Evolutionary conservation across 352 stramenopile genomes (phyloP).

Genomic region (Globisporangium perplexum): DNA sequence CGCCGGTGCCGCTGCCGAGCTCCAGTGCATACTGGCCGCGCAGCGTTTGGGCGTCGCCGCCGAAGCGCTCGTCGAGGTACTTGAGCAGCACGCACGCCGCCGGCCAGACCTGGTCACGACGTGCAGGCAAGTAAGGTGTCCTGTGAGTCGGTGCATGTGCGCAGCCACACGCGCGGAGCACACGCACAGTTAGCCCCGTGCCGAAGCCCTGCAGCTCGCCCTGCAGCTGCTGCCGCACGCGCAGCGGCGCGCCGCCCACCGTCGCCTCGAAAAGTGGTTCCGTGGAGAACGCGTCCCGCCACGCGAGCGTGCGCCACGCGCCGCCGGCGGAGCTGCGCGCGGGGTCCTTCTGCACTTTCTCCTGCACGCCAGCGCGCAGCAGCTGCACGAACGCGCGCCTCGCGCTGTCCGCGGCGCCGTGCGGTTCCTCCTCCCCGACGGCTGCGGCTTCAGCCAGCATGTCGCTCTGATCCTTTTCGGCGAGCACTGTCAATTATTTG

Average conservation of each 20-base stretch:
- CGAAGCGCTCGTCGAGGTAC: conserved; percentile 58
- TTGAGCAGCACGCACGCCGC: conserved; percentile 79
- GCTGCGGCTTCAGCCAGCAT: no score
- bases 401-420: background rate
- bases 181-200: conserved; percentile 56
- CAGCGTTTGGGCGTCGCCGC: conserved; percentile 7
- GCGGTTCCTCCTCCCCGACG: background rate
- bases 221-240: conserved; percentile 70
- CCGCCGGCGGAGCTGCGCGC: background rate
- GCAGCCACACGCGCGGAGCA: background rate
- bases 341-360: conserved; percentile 29
- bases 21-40: conserved; percentile 73
- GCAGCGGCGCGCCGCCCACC: conserved; percentile 32
- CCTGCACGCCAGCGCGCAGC: conserved; percentile 53
- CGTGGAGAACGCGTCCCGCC: conserved; percentile 67
- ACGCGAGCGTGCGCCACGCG: conserved; percentile 65
- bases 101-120: conserved; percentile 49
- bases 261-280: conserved; percentile 56
- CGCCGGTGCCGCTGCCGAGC: conserved; percentile 89
- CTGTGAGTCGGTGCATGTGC: no score
- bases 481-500: no score
- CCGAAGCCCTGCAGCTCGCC: conserved; percentile 78
- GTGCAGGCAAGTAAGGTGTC: no score
- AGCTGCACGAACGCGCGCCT: conserved; percentile 41
- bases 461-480: no score